A percentile compares a stretch with the other conserved stretches of the same genome.
phyloP scores from a whole-genome alignment of 2,329 filamentous ascomycete genomes.

The Coniochaeta prunicola region DNA sequence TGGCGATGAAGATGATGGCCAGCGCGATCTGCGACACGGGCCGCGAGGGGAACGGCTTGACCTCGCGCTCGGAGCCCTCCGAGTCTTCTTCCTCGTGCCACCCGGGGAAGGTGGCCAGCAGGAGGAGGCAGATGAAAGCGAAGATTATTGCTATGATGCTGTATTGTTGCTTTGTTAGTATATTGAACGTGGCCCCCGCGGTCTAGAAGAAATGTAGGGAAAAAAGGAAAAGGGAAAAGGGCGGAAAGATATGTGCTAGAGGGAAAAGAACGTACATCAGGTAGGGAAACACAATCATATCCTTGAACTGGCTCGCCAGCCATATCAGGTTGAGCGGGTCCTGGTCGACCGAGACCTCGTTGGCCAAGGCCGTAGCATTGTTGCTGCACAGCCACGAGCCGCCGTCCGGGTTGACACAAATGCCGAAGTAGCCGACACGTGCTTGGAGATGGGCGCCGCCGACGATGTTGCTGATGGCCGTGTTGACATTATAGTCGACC shows the following conservation, averaged over 20 bases:
- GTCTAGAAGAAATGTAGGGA: too few species aligned
- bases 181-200: too few species aligned
- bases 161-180: conserved; percentile 9
- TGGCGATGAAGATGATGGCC: conserved; percentile 78
- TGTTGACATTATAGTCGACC: conserved; percentile 81
- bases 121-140: conserved; percentile 89
- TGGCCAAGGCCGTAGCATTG: conserved; percentile 88
- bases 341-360: conserved; percentile 82
- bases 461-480: conserved; percentile 84
- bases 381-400: conserved; percentile 93
- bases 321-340: conserved; percentile 96
- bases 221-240: background rate
- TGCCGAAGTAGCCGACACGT: conserved; percentile 94
- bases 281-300: conserved; percentile 97
- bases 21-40: conserved; percentile 89
- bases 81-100: conserved; percentile 91
- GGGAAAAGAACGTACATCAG: conserved; percentile 61
- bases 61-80: conserved; percentile 75
- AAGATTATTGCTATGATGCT: conserved; percentile 97
- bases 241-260: too few species aligned
- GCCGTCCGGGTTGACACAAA: conserved; percentile 87
- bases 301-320: conserved; percentile 95
- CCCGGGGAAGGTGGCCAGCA: conserved; percentile 92
- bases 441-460: conserved; percentile 78
- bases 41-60: conserved; percentile 88